Evolutionary conservation across 306 rosid species (phyloP), one percentile per base, ranked within the genome.

Genomic region (Trichosanthes truncata): DNA sequence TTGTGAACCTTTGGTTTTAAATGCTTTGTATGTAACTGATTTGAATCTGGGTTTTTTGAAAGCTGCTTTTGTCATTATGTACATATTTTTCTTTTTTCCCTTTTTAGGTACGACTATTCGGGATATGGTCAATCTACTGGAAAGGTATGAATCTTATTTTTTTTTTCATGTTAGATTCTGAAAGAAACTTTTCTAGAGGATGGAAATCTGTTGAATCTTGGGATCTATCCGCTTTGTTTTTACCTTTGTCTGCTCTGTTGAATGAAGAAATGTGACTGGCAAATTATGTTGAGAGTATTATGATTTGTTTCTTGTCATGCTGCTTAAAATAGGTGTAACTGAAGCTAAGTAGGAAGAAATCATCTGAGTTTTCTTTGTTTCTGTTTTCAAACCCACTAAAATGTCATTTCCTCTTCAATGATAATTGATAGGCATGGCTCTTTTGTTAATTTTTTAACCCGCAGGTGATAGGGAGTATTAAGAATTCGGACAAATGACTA

Each of bases 71-170:
- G 21, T 60, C 72, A 43, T 45, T 45, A 14, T 48, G 12, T 25
- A 72, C 21, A 45, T 67, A 36, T 43, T 38, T 14, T 66, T 66
- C 12, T 65, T 65, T 20, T 53, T 73, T 68, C 29, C 52, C 71
- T 53, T 80, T 86, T 67, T 52, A 95, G 98, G 82, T 95, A 92
- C 81, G 97, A 95, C 79, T 95, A 95, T 82, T 89, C 98, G 35
- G 97, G 98, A 31, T 95, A 92, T 63, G 98, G 97, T 9, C 91
- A 84, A 74, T 92, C 97, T 33, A 73, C 96, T 46, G 98, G 97
- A 57, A 95, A 95, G 98, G 98, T 95, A 87, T 48, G 81, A n/a
- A 76, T 79, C 79, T 69, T 75, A 11, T 29, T 60, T 25, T 59
- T 41, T 77, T 29, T 26, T 69, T 13, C 57, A 52, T 11, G 38